Evolutionary conservation across 805 yeast species (phyloP), one percentile per base, ranked within the genome.

Genomic region (Clavispora carvajalis): DNA sequence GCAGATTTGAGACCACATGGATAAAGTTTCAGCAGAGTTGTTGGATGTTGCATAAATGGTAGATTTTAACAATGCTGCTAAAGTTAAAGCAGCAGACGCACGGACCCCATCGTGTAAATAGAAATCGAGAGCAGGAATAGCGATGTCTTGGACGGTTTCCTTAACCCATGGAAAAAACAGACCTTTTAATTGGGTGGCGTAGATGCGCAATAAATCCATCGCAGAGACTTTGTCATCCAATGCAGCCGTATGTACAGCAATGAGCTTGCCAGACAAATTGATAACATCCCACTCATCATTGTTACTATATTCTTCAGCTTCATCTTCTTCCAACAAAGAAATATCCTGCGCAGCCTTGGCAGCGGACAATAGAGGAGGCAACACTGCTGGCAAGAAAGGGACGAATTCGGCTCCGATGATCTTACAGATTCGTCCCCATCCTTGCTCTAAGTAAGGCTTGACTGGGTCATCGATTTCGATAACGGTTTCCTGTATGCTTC

Each of bases 221-320:
- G 98, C 97, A 33, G 83, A 76, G 3, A 87, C 90, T 64, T 93
- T 93, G 48, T 91, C 98, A 57, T 93, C 99, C 44, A 93, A 72
- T n/a, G 86, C 71, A 10, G 96, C 88, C 3, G 97, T 90, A 58
- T 91, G 95, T 38, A 93, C 88, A 17, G 97, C 98, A 54, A 93
- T 79, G 55, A 87, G 90, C 61, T 88, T 90, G 39, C 98, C 99
- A 22, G 87, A 80, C 34, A 90, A 69, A 51, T 88, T 88, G 40
- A 93, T 81, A 34, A 93, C 93, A 56, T 93, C 98, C 93, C 96
- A 93, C 46, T 89, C 96, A 39, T 89, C 95, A 53, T 87, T 85
- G 55, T 80, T 82, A 52, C 80, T 84, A 48, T 79, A 79, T 49
- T 85, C 86, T 36, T 85, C 93, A 22, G 80, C 76, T 41, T 95